Evolutionary conservation across 1,284 basidiomycete species (phyloP), one percentile per base, ranked within the genome.

Genomic region (Thecaphora frezii): DNA sequence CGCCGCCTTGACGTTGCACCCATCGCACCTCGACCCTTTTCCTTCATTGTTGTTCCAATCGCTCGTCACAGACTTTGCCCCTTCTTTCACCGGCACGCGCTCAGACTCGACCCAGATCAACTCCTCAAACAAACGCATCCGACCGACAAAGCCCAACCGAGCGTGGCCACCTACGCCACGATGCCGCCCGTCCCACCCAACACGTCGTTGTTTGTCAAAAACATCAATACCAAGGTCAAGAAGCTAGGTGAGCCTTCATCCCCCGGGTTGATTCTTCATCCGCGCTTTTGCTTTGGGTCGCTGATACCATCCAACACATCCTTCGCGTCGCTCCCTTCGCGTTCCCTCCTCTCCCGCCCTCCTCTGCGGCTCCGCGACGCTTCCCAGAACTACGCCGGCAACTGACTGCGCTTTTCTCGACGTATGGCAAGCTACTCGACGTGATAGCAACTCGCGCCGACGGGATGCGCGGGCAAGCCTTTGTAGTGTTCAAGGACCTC

Each of bases 401-500:
- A 80, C 85, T 99, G 1, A 91, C 89, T 78, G 86, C 88, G 24
- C 86, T 98, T 49, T 98, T 98, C 83, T 88, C 88, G 14, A 89
- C 91, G 23, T 92, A 97, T 81, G 94, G 94, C 71, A 88, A 88
- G 76, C 84, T 99, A 44, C 85, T 97, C 81, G 94, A 98, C 80
- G 86, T 99, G 47, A 86, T 97, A 48, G 93, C 94, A n/a, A 88
- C 89, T 41, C 93, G 97, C 78, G 86, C 83, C 66, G 81, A 85
- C 50, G 89, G 88, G 76, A 93, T 93, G 87, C 86, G 90, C 60
- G 94, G 94, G 2, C 93, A 97, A 81, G 94, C 94, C 1, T 98
- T 97, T 80, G 86, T 98, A 71, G 93, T 96, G 62, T 99, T 97
- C 81, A 85, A 87, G 60, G 91, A 93, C 81, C 86, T 93, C 55